Evolutionary conservation across 768 basidiomycete species (phyloP).

Genomic region (Cantharellus anzutake): DNA sequence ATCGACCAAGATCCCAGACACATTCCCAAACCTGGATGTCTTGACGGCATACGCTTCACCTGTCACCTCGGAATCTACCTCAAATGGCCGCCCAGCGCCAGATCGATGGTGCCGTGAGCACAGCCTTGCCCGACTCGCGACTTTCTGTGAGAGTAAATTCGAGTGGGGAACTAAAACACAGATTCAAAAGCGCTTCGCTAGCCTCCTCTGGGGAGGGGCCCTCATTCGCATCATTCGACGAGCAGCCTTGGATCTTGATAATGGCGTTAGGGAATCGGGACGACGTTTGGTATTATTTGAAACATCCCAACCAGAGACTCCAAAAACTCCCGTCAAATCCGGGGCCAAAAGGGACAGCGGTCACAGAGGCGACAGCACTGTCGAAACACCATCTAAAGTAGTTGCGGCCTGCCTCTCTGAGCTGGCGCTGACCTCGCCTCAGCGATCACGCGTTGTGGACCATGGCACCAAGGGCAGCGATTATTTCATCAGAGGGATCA

Average conservation of each 20-base stretch:
- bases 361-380: slow-evolving; percentile 10
- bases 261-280: slow-evolving; percentile 2
- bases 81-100: slow-evolving; percentile 15
- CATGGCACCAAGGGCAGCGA: slow-evolving; percentile 22
- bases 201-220: slow-evolving; percentile 60
- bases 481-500: slow-evolving; percentile 42
- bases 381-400: slow-evolving; percentile 31
- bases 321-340: background rate
- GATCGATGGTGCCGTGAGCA: slow-evolving; percentile 35
- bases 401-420: slow-evolving; percentile 38
- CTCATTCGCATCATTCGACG: slow-evolving; percentile 55
- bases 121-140: slow-evolving; percentile 51
- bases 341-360: background rate
- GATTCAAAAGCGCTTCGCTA: slow-evolving; percentile 70
- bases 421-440: slow-evolving; percentile 18
- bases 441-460: slow-evolving; percentile 4
- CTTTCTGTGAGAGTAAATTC: slow-evolving; percentile 68
- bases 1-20: slow-evolving; percentile 39
- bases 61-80: slow-evolving; percentile 46
- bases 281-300: background rate
- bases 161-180: slow-evolving; percentile 80
- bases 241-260: slow-evolving; percentile 33
- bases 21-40: slow-evolving; percentile 56
- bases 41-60: slow-evolving; percentile 64
- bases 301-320: background rate